Evolutionary conservation across 805 yeast species (phyloP).

Genomic region (Ogataea chonburiensis): DNA sequence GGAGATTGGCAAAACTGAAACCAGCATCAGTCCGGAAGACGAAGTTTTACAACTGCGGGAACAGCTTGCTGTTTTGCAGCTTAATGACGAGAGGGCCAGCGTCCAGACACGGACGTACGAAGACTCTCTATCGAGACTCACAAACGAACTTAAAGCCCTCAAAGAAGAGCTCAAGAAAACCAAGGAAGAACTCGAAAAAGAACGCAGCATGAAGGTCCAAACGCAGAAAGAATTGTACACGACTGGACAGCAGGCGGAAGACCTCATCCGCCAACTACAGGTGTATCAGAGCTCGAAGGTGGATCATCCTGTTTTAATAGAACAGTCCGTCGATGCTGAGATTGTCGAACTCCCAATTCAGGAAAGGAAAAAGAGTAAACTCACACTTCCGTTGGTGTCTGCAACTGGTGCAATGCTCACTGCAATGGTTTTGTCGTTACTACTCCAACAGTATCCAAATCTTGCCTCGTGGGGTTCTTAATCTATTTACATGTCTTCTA

Average conservation of each 20-base stretch:
- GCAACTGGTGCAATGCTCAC: background rate
- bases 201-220: slow-evolving; percentile 9
- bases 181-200: slow-evolving; percentile 9
- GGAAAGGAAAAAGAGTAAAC: background rate
- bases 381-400: background rate
- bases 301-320: background rate
- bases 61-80: slow-evolving; percentile 23
- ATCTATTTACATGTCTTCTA: background rate
- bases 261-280: slow-evolving; percentile 6
- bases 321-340: slow-evolving; percentile 6
- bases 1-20: slow-evolving; percentile 4
- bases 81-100: slow-evolving; percentile 19
- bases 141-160: slow-evolving; percentile 7
- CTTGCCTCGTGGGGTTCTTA: background rate
- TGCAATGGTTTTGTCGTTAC: slow-evolving; percentile 2
- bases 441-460: slow-evolving; percentile 1
- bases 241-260: slow-evolving; percentile 3
- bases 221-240: slow-evolving; percentile 4
- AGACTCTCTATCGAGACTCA: background rate
- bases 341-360: background rate
- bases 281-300: too few relatives aligned
- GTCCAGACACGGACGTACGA: slow-evolving; percentile 1
- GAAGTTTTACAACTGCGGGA: slow-evolving; percentile 22
- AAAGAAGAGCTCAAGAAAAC: slow-evolving; percentile 1
- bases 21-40: slow-evolving; percentile 22